Evolutionary conservation across 169 alveolate species (phyloP).

Genomic region (Ichthyophthirius multifiliis): DNA sequence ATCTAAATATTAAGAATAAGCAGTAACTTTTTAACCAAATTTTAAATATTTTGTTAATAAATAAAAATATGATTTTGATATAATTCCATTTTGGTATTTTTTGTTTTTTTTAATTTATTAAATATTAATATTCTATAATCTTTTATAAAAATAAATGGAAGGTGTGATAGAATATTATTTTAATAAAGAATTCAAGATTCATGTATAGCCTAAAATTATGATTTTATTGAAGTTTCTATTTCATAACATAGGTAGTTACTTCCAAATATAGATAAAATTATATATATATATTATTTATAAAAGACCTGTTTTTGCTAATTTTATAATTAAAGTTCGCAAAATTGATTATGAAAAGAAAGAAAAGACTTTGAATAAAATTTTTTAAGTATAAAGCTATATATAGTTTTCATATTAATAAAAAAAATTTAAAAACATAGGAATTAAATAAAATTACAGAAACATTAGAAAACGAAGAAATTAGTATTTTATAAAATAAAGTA

Average conservation of each 20-base stretch:
- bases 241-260: neutral
- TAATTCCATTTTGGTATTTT: neutral
- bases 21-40: neutral
- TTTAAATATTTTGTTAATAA: neutral
- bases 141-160: too few relatives aligned
- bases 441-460: too few relatives aligned
- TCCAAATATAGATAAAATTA: too few relatives aligned
- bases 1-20: neutral
- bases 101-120: too few relatives aligned
- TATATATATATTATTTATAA: too few relatives aligned
- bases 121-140: too few relatives aligned
- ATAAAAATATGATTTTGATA: neutral
- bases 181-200: neutral
- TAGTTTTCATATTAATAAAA: too few relatives aligned
- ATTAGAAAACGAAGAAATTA: too few relatives aligned
- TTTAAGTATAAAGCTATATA: too few relatives aligned
- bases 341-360: conserved; percentile 1
- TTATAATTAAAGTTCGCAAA: neutral
- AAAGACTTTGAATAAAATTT: too few relatives aligned
- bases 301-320: neutral
- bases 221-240: neutral
- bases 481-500: too few relatives aligned
- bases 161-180: neutral
- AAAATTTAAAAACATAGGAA: too few relatives aligned
- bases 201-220: neutral